Percentiles rank a stretch among this genome's conserved stretches.
Conservation (phyloP, 1,139 yeast genomes). For the Suhomyces choctaworum region DNA sequence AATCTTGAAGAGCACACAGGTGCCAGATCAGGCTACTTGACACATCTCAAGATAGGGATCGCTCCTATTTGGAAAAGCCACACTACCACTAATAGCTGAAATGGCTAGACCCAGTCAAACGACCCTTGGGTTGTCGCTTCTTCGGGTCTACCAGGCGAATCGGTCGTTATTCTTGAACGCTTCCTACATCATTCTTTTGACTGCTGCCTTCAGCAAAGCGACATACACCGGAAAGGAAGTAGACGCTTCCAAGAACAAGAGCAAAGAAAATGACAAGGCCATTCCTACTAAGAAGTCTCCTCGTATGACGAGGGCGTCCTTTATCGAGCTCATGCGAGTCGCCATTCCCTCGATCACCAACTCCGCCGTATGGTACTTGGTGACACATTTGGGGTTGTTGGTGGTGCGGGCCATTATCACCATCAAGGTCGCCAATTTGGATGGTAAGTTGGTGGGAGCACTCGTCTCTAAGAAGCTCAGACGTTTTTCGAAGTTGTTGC, state of each 20-base stretch:
- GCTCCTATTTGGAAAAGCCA: too few species aligned
- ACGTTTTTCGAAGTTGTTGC: constrained; percentile 61
- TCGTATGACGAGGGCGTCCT: constrained; percentile 37
- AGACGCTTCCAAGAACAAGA: constrained; percentile 13
- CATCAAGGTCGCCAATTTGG: constrained; percentile 80
- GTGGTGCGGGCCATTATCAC: constrained; percentile 73
- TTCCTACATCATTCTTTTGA: constrained; percentile 48
- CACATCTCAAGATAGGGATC: too few species aligned
- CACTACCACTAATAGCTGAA: too few species aligned
- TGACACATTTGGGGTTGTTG: constrained; percentile 60
- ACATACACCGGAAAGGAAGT: constrained; percentile 29
- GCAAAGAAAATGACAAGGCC: constrained; percentile 10
- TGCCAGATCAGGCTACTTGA: too few species aligned
- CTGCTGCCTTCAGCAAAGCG: constrained; percentile 49
- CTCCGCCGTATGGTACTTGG: constrained; percentile 43
- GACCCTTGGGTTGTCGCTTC: constrained; percentile 20
- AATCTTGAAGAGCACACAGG: too few species aligned
- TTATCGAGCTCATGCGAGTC: constrained; percentile 35
- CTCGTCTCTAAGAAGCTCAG: constrained; percentile 70
- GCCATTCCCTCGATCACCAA: constrained; percentile 40
- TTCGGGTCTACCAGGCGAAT: constrained; percentile 45
- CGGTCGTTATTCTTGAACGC: constrained; percentile 50
- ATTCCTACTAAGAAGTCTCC: constrained; percentile 22
- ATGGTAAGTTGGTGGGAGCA: constrained; percentile 83
- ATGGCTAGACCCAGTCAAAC: constrained; percentile 4